Conservation (phyloP, 768 basidiomycete species). For the Phanerochaete carnosa region DNA sequence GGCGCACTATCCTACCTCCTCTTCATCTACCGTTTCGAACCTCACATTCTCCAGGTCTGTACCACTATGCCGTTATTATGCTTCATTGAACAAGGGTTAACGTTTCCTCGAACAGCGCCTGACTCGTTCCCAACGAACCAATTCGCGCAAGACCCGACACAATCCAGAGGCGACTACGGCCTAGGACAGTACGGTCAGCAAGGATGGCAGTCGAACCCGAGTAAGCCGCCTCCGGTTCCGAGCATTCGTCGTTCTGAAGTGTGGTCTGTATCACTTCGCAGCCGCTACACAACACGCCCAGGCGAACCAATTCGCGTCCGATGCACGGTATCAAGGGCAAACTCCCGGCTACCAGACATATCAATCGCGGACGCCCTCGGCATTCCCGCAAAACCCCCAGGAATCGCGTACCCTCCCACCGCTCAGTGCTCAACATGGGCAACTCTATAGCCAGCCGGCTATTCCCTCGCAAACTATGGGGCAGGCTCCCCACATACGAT, state of each 20-base stretch:
- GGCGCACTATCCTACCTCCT: constrained; percentile 86
- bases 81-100: constrained; percentile 30
- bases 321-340: constrained; percentile 49
- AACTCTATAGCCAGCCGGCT: constrained; percentile 14
- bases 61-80: constrained; percentile 26
- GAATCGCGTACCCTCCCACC: constrained; percentile 62
- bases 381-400: constrained; percentile 43
- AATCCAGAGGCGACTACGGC: constrained; percentile 56
- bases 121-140: constrained; percentile 36
- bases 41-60: constrained; percentile 90
- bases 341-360: constrained; percentile 42
- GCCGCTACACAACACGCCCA: constrained; percentile 16
- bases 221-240: constrained; percentile 16
- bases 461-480: constrained; percentile 19
- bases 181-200: constrained; percentile 25
- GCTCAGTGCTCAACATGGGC: constrained; percentile 28
- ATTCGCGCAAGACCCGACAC: constrained; percentile 64
- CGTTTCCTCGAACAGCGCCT: constrained; percentile 16
- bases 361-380: constrained; percentile 45
- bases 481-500: constrained; percentile 42
- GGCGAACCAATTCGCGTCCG: constrained; percentile 25
- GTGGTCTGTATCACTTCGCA: background rate
- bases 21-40: constrained; percentile 81
- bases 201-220: constrained; percentile 25
- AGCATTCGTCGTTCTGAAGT: background rate